Base-by-base conservation (phyloP, 192 early-diverging fungal genomes). In the Bifiguratus adelaidae region DNA sequence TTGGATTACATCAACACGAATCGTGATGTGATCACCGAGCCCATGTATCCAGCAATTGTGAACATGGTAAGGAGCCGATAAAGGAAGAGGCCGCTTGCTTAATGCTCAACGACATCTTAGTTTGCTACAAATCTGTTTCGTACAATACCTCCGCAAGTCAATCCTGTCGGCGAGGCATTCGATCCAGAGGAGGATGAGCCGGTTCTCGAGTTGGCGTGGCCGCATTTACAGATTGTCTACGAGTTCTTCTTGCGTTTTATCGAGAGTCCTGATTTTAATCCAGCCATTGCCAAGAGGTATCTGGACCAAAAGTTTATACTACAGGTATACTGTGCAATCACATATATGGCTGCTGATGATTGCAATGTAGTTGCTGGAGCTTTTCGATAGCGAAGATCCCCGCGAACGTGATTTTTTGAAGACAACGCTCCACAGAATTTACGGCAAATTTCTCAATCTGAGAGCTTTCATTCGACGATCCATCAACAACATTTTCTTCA, bases 171-270 rank as follows among this genome's bases (percentile, higher is more conserved):
- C 32, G 96, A 96, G 47, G 92, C 88, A 15, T 99, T 91, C 55
- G 96, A 99, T 65, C 95, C 96, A 7, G 96, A 99, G 56, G 96
- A 99, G 50, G 96, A 99, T 62, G 96, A 99, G 61, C 96, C 96
- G 4, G 89, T 92, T 2, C 68, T 97, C 38, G 96, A 99, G 61
- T 65, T 84, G 30, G 89, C 92, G 9, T 99, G 96, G 96, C 95
- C 95, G 43, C 96, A 99, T 67, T 63, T 99, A 34, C 92, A 91
- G 56, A 82, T 97, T 34, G 95, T 99, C 7, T 99, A 99, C 63
- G 93, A 93, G 61, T 93, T 99, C 58, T 95, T 99, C 58, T 70
- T 99, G 45, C 77, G 93, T 27, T 99, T 97, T 65, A 88, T 99
- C 24, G 96, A 99, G 63, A 94, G 88, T 0, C 83, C 89, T 42